phyloP scores from a whole-genome alignment of 495 filamentous ascomycete genomes.

The Talaromyces borbonicus region DNA sequence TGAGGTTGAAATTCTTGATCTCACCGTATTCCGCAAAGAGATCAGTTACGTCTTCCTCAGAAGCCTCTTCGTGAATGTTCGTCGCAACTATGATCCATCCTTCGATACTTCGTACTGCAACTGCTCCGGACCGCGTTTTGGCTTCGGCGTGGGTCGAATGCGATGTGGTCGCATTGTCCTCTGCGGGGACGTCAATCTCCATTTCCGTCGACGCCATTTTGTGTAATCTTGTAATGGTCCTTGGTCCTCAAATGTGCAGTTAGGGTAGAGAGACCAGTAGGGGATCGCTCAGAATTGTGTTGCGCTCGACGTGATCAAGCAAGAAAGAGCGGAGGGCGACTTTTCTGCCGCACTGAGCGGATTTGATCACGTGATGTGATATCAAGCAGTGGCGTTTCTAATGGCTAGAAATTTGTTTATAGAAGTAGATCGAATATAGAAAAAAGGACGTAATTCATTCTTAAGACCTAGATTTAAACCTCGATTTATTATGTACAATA shows the following conservation, averaged over 20 bases:
- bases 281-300: too few relatives aligned
- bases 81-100: constrained; percentile 97
- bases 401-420: background rate
- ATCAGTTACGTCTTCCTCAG: constrained; percentile 91
- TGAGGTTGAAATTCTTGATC: constrained; percentile 94
- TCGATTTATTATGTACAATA: constrained; percentile 4
- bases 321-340: too few relatives aligned
- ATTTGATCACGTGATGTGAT: too few relatives aligned
- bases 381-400: too few relatives aligned
- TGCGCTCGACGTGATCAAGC: too few relatives aligned
- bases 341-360: too few relatives aligned
- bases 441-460: background rate
- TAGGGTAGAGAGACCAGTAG: too few relatives aligned
- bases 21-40: constrained; percentile 93
- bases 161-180: constrained; percentile 30
- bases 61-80: constrained; percentile 96
- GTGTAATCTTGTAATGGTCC: too few relatives aligned
- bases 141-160: constrained; percentile 49
- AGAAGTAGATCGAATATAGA: background rate
- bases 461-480: background rate
- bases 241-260: too few relatives aligned
- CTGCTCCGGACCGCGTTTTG: constrained; percentile 68
- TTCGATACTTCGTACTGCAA: constrained; percentile 94
- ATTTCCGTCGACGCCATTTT: constrained; percentile 68
- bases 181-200: constrained; percentile 60